phyloP scores from a whole-genome alignment of 805 yeast species.

The Starmerella geochares region DNA sequence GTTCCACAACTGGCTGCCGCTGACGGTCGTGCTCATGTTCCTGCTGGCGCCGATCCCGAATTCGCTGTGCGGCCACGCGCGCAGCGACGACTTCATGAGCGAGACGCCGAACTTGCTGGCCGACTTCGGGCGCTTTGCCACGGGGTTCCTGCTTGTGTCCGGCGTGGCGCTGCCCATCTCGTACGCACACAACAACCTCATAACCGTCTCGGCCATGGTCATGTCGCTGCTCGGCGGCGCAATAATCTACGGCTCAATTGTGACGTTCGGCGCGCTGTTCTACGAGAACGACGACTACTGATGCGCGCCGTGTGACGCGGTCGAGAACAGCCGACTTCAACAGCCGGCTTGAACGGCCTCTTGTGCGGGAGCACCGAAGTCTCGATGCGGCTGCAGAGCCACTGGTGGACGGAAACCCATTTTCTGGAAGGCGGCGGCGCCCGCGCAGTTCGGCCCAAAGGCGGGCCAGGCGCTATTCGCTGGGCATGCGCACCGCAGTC shows the following conservation, averaged over 20 bases:
- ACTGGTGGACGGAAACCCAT: too few species aligned
- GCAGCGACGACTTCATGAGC: constrained; percentile 54
- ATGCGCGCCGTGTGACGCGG: too few species aligned
- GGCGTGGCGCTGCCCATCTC: constrained; percentile 69
- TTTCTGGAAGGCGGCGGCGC: too few species aligned
- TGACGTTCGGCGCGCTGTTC: constrained; percentile 72
- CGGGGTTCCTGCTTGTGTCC: constrained; percentile 66
- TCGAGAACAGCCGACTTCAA: too few species aligned
- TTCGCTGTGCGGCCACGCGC: constrained; percentile 42
- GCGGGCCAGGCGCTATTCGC: too few species aligned
- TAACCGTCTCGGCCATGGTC: constrained; percentile 57
- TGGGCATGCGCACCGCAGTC: too few species aligned
- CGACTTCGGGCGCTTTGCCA: constrained; percentile 68
- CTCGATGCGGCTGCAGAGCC: too few species aligned
- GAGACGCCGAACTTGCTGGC: constrained; percentile 43
- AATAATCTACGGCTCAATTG: constrained; percentile 71
- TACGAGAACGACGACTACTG: constrained; percentile 41
- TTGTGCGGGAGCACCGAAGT: too few species aligned
- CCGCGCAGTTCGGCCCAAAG: too few species aligned
- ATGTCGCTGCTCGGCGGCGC: constrained; percentile 80
- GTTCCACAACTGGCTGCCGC: constrained; percentile 84
- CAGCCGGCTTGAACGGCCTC: too few species aligned
- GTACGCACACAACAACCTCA: constrained; percentile 62
- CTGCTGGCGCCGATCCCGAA: constrained; percentile 65
- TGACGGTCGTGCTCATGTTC: constrained; percentile 59